Evolutionary conservation across 805 yeast genomes (phyloP).

Genomic region (Myxozyma kluyveri): DNA sequence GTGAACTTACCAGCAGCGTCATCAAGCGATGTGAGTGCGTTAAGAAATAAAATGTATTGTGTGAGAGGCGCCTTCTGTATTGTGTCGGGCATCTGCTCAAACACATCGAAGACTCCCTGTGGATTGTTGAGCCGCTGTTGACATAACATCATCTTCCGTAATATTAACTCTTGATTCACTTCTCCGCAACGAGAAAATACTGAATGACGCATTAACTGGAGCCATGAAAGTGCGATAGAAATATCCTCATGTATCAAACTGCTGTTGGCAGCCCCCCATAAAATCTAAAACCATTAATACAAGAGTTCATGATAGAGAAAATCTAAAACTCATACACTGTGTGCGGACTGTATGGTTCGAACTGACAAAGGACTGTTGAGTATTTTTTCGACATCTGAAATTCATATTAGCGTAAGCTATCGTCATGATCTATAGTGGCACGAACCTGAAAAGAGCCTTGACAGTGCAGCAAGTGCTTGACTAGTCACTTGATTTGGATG

Average conservation of each 20-base stretch:
- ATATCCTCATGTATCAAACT: constrained; percentile 9
- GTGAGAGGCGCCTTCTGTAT: constrained; percentile 15
- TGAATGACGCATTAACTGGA: constrained; percentile 3
- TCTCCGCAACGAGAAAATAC: constrained; percentile 17
- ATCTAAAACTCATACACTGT: constrained; percentile 9
- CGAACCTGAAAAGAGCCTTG: constrained; percentile 11
- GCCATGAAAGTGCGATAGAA: constrained; percentile 7
- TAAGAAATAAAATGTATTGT: constrained; percentile 12
- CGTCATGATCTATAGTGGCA: neutral
- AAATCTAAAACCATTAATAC: constrained; percentile 7
- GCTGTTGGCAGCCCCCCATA: constrained; percentile 17
- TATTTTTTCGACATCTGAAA: constrained; percentile 10
- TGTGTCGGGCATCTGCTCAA: constrained; percentile 6
- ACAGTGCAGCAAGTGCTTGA: neutral
- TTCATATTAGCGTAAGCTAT: neutral
- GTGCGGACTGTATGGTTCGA: constrained; percentile 11
- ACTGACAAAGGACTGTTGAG: constrained; percentile 5
- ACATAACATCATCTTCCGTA: constrained; percentile 18
- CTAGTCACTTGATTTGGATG: constrained; percentile 1
- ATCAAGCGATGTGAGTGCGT: constrained; percentile 14
- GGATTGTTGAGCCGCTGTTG: constrained; percentile 7
- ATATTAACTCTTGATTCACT: constrained; percentile 8
- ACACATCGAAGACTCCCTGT: neutral
- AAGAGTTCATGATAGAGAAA: neutral
- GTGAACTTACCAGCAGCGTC: constrained; percentile 6